These are phyloP conservation scores for Mycena galopus DNA, from an alignment of 768 basidiomycete species.

Conservation along the genomic window DNA sequence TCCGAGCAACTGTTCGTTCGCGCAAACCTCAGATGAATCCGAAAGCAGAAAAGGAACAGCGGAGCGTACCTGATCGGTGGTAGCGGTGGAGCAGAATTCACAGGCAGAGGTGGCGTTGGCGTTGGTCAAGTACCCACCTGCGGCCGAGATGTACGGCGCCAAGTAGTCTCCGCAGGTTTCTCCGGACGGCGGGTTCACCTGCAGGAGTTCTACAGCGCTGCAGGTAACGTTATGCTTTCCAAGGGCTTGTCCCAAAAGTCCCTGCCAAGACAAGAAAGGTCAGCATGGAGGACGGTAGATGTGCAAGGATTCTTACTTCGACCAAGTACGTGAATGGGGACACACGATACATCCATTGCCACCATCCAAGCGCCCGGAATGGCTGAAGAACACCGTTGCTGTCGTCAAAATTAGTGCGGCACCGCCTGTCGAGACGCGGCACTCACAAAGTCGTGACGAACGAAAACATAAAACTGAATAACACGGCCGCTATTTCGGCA, in stretches of 20 bases:
- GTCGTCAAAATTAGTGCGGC: not conserved
- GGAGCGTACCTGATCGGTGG: conserved; percentile 56
- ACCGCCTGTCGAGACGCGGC: not conserved
- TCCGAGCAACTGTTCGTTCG: conserved; percentile 45
- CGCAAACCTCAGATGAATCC: not conserved
- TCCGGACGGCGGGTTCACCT: conserved; percentile 69
- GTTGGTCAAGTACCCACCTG: conserved; percentile 74
- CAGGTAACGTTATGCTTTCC: conserved; percentile 68
- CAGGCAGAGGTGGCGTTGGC: conserved; percentile 59
- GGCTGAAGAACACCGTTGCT: conserved; percentile 81
- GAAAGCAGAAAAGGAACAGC: not conserved
- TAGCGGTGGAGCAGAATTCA: too few relatives aligned
- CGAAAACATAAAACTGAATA: conserved; percentile 71
- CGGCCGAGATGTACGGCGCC: conserved; percentile 58
- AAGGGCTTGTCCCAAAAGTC: conserved; percentile 58
- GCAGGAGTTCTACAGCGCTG: conserved; percentile 70
- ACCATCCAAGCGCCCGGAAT: conserved; percentile 71
- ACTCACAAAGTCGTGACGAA: conserved; percentile 75
- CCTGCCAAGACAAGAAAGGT: conserved; percentile 38
- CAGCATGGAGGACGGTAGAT: not conserved
- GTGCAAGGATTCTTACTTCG: conserved; percentile 24
- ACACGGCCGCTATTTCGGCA: conserved; percentile 68
- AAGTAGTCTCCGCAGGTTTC: conserved; percentile 70
- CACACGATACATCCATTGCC: conserved; percentile 76
- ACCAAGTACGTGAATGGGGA: conserved; percentile 61